These are phyloP conservation scores for Hamamelis virginiana DNA, from an alignment of 164 flowering plant genomes.

Conservation along the genomic window DNA sequence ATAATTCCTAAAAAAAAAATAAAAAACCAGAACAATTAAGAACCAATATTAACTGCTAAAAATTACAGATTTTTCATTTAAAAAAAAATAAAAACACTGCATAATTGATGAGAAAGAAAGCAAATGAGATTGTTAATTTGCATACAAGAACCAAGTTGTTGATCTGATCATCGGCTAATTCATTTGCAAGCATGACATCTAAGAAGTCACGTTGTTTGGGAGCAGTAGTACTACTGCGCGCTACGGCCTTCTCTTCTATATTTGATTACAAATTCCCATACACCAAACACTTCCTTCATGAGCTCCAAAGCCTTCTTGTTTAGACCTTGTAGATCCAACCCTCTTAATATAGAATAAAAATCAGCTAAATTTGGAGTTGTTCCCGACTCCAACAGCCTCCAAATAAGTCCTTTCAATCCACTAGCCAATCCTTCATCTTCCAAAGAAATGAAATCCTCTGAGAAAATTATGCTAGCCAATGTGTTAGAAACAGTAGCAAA, in stretches of 20 bases:
- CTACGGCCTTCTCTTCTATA: slow-evolving; percentile 17
- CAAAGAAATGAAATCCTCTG: neutral
- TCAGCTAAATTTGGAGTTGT: slow-evolving; percentile 15
- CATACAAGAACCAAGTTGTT: slow-evolving; percentile 24
- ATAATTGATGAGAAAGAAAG: neutral
- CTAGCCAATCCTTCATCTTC: neutral
- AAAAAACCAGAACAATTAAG: no score
- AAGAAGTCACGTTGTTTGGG: neutral
- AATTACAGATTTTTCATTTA: neutral
- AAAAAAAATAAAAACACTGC: neutral
- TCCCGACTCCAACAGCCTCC: neutral
- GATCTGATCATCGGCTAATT: slow-evolving; percentile 20
- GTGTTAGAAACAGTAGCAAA: neutral
- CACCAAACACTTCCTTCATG: neutral
- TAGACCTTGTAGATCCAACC: slow-evolving; percentile 22
- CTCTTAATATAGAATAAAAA: slow-evolving; percentile 7
- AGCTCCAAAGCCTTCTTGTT: neutral
- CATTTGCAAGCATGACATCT: slow-evolving; percentile 1
- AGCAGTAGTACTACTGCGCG: no score
- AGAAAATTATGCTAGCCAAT: neutral
- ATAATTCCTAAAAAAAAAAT: slow-evolving; percentile 18
- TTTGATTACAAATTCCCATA: slow-evolving; percentile 10
- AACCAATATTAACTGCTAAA: neutral
- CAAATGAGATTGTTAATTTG: neutral
- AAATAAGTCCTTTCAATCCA: neutral